phyloP scores from a whole-genome alignment of 1,139 yeast species.

The Candida smagusa region DNA sequence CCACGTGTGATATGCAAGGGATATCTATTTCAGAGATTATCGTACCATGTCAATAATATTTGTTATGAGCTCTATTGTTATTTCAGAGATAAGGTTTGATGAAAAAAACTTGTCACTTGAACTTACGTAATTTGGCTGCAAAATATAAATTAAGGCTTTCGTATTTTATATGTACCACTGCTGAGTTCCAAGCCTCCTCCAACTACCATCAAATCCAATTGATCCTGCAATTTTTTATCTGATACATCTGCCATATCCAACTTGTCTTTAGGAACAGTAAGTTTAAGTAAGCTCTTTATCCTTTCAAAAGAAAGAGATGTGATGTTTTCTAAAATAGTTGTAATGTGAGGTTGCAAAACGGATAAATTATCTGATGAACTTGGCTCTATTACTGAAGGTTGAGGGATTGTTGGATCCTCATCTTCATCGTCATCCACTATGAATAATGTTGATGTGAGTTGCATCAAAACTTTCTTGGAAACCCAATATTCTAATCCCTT shows the following conservation, averaged over 20 bases:
- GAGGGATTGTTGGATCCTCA: neutral
- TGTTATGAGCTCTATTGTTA: too few species aligned
- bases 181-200: slow-evolving; percentile 12
- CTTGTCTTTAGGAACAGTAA: slow-evolving; percentile 51
- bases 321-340: slow-evolving; percentile 54
- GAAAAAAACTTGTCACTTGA: too few species aligned
- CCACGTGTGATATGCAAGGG: too few species aligned
- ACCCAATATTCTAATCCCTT: slow-evolving; percentile 58
- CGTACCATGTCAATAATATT: too few species aligned
- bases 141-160: too few species aligned
- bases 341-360: slow-evolving; percentile 39
- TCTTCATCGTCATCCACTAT: slow-evolving; percentile 8
- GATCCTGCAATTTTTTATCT: slow-evolving; percentile 10
- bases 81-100: too few species aligned
- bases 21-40: too few species aligned
- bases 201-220: slow-evolving; percentile 18
- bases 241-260: slow-evolving; percentile 9
- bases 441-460: slow-evolving; percentile 16
- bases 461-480: slow-evolving; percentile 42
- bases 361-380: slow-evolving; percentile 1
- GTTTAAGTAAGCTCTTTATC: slow-evolving; percentile 51
- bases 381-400: neutral
- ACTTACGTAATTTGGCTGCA: too few species aligned
- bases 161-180: slow-evolving; percentile 16
- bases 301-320: slow-evolving; percentile 47